Percentiles rank a stretch among this genome's conserved stretches.
phyloP scores from a whole-genome alignment of 176 grass and related monocot genomes.

The Oryza punctata region DNA sequence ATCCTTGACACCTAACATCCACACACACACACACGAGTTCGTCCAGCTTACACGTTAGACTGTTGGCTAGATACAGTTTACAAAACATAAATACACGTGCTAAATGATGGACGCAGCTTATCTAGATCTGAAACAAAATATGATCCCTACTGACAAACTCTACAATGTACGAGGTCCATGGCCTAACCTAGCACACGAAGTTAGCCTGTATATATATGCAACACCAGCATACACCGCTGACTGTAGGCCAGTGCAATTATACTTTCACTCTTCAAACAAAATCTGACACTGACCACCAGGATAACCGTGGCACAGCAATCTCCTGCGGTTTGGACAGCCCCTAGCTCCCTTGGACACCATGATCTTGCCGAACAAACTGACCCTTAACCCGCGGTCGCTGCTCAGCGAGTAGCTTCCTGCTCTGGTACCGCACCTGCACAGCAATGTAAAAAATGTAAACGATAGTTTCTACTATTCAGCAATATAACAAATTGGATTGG shows the following conservation, averaged over 20 bases:
- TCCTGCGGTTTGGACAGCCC: background rate
- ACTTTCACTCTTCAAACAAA: slow-evolving; percentile 1
- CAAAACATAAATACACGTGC: slow-evolving; percentile 4
- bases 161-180: slow-evolving; percentile 22
- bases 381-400: slow-evolving; percentile 92
- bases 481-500: background rate
- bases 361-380: slow-evolving; percentile 94
- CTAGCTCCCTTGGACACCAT: slow-evolving; percentile 49
- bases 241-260: background rate
- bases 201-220: slow-evolving; percentile 29
- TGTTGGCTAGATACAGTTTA: slow-evolving; percentile 9
- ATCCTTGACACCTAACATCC: background rate
- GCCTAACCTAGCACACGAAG: slow-evolving; percentile 33
- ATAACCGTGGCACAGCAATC: background rate
- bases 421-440: slow-evolving; percentile 89
- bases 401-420: slow-evolving; percentile 92
- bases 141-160: background rate
- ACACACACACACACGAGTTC: background rate
- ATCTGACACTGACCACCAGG: slow-evolving; percentile 15
- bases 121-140: slow-evolving; percentile 29
- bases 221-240: slow-evolving; percentile 9
- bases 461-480: background rate
- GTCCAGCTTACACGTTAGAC: slow-evolving; percentile 6
- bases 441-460: slow-evolving; percentile 28
- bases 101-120: background rate